Base-by-base conservation (phyloP, 1,139 yeast genomes). In the Sporopachydermia cereana region DNA sequence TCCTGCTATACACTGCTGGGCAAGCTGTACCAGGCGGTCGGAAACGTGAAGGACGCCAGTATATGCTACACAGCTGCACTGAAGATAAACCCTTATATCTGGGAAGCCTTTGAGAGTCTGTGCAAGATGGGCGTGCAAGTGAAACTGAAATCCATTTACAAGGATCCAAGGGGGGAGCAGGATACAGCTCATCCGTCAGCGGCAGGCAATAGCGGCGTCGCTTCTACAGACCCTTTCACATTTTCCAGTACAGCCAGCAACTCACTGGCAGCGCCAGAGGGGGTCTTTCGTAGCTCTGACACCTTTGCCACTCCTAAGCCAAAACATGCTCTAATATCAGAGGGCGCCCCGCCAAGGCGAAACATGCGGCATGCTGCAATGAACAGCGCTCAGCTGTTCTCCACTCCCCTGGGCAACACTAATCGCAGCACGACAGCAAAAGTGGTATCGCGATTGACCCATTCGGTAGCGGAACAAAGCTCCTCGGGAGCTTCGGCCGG, bases 81-180 rank as follows among this genome's bases (percentile, higher is more conserved):
- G 47, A 75, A 76, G 49, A 62, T 71, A 48, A 84, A 91, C 58
- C 95, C 94, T 23, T 85, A 71, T 58, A 71, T 86, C 44, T 88
- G 93, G 74, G 96, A 86, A 57, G 89, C 96, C 0, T 77, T 84
- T 50, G 86, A 83, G 53, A 79, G 80, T 41, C 66, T 91, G 43
- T 79, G 91, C 56, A 72, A 73, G 48, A 66, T 84, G 57, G 89
- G 91, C 12, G 84, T 82, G 23, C 74, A 76, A 49, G 71, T 85
- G 23, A 71, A 76, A 44, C 78, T 79, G 5, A 74, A 76, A 46
- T 67, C 81, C 4, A 71, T 85, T 41, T 84, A 73, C 60, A 74
- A 71, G 44, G 36, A 41, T n/a, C n/a, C n/a, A n/a, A n/a, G n/a
- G n/a, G n/a, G n/a, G n/a, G n/a, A n/a, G n/a, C n/a, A n/a, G n/a